Conservation (phyloP, 2,329 filamentous ascomycete genomes). For the Kalmusia sp. region DNA sequence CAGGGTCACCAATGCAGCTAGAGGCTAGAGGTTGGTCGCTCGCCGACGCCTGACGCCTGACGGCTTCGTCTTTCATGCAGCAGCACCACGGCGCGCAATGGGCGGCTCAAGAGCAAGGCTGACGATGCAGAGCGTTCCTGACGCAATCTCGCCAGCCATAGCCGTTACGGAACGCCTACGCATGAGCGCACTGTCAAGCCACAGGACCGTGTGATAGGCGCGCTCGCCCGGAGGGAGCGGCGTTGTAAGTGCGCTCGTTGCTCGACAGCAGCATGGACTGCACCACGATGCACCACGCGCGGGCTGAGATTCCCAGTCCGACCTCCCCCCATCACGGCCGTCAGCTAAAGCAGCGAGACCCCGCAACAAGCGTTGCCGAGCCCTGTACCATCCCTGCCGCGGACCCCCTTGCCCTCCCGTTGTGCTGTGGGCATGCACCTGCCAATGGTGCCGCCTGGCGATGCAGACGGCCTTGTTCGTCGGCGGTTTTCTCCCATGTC, state of each 20-base stretch:
- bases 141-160: slow-evolving; percentile 48
- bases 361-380: slow-evolving; percentile 54
- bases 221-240: slow-evolving; percentile 29
- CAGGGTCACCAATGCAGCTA: slow-evolving; percentile 33
- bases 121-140: slow-evolving; percentile 49
- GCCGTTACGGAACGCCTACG: slow-evolving; percentile 44
- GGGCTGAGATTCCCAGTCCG: slow-evolving; percentile 26
- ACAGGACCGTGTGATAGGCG: slow-evolving; percentile 24
- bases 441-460: slow-evolving; percentile 46
- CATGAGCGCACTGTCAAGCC: slow-evolving; percentile 22
- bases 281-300: slow-evolving; percentile 34
- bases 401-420: slow-evolving; percentile 46
- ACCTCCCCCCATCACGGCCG: slow-evolving; percentile 20
- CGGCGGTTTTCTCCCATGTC: slow-evolving; percentile 49
- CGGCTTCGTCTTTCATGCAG: slow-evolving; percentile 39
- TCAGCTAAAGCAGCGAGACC: slow-evolving; percentile 36
- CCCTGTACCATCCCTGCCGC: slow-evolving; percentile 42
- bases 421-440: slow-evolving; percentile 41
- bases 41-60: slow-evolving; percentile 29
- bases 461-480: slow-evolving; percentile 46
- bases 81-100: slow-evolving; percentile 31
- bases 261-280: slow-evolving; percentile 39
- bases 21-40: slow-evolving; percentile 20
- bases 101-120: slow-evolving; percentile 50
- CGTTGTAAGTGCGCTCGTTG: slow-evolving; percentile 29